Conservation (phyloP, 2,329 filamentous ascomycete genomes). For the Malbranchea cinnamomea region DNA sequence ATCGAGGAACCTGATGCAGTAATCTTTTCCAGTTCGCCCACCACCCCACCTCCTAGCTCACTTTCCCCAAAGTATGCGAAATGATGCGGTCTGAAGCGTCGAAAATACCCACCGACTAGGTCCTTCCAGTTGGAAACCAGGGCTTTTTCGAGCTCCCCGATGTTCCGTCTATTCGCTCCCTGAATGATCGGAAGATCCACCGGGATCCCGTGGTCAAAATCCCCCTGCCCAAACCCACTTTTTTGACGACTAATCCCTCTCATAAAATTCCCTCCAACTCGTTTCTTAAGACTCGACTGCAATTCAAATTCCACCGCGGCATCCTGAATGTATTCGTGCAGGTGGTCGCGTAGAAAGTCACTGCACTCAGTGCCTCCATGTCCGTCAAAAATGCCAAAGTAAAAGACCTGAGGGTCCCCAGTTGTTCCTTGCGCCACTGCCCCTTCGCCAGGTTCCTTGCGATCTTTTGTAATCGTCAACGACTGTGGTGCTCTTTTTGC, state of each 20-base stretch:
- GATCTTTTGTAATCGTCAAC: constrained; percentile 26
- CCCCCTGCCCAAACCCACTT: constrained; percentile 1
- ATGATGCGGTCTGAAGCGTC: constrained; percentile 69
- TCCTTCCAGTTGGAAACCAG: constrained; percentile 66
- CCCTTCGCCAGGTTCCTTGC: constrained; percentile 32
- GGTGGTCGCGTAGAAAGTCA: constrained; percentile 64
- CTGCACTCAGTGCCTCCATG: constrained; percentile 86
- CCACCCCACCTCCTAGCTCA: constrained; percentile 9
- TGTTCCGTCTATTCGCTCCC: constrained; percentile 42
- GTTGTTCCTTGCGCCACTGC: constrained; percentile 56
- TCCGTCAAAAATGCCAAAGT: constrained; percentile 92
- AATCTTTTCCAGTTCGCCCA: too few species aligned
- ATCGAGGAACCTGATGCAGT: constrained; percentile 28
- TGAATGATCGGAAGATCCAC: constrained; percentile 34
- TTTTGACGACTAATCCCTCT: too few species aligned
- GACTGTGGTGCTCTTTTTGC: constrained; percentile 64
- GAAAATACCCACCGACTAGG: constrained; percentile 86
- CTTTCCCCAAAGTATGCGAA: constrained; percentile 40
- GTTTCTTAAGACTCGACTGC: constrained; percentile 52
- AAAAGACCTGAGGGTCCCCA: constrained; percentile 92
- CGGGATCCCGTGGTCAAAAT: neutral
- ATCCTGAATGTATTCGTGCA: constrained; percentile 82
- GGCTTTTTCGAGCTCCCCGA: constrained; percentile 52
- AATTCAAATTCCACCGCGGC: constrained; percentile 63
- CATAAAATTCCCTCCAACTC: constrained; percentile 9